Conservation (phyloP, 148 eudicot species). For the Amaranthus palmeri region DNA sequence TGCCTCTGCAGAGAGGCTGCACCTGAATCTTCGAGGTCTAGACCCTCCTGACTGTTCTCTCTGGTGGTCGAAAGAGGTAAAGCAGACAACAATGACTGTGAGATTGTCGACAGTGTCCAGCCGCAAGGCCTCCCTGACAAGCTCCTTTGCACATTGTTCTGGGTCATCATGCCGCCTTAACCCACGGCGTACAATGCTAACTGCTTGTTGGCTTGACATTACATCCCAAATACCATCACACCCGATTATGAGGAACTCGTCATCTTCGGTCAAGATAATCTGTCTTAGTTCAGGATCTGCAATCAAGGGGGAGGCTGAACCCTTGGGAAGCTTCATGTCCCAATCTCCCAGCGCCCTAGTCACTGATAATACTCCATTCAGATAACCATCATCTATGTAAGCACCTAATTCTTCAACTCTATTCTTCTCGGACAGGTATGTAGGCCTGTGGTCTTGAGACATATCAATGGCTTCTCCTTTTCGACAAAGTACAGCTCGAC, state of each 20-base stretch:
- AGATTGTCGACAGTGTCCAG: constrained; percentile 65
- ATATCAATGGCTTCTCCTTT: constrained; percentile 77
- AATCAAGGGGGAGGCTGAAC: constrained; percentile 62
- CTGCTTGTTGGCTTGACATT: constrained; percentile 78
- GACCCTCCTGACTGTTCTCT: constrained; percentile 24
- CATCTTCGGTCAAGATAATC: constrained; percentile 59
- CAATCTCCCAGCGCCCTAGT: constrained; percentile 81
- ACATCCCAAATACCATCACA: constrained; percentile 93
- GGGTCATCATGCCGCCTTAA: constrained; percentile 70
- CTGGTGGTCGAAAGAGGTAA: constrained; percentile 36
- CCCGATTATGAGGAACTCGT: constrained; percentile 80
- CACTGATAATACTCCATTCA: constrained; percentile 70
- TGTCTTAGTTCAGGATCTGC: constrained; percentile 69
- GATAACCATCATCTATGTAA: constrained; percentile 66
- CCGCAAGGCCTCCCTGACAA: constrained; percentile 68
- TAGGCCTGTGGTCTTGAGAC: constrained; percentile 85
- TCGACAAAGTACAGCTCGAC: constrained; percentile 80
- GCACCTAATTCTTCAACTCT: constrained; percentile 71
- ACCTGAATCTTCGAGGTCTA: constrained; percentile 40
- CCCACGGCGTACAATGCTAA: constrained; percentile 63
- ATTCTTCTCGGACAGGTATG: constrained; percentile 38
- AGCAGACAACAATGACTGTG: constrained; percentile 65
- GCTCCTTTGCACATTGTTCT: constrained; percentile 62
- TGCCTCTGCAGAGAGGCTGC: constrained; percentile 61
- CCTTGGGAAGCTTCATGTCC: constrained; percentile 74